Conservation (phyloP, 2,329 filamentous ascomycete genomes). For the Magnaporthiopsis poae region DNA sequence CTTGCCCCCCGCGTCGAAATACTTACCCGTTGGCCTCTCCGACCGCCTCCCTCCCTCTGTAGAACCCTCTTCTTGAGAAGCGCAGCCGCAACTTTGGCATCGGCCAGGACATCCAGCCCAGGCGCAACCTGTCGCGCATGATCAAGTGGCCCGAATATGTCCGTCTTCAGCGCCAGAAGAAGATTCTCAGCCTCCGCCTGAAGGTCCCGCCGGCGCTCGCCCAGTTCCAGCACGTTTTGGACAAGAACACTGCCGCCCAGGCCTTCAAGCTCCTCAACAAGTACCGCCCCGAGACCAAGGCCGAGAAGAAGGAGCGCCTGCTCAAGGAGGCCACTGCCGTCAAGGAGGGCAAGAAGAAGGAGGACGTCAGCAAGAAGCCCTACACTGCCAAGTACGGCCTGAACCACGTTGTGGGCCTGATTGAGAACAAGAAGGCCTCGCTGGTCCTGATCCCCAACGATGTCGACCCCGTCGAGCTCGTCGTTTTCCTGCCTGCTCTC, state of each 20-base stretch:
- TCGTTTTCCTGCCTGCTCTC: conserved; percentile 96
- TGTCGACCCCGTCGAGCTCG: conserved; percentile 98
- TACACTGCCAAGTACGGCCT: conserved; percentile 99
- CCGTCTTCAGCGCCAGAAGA: conserved; percentile 83
- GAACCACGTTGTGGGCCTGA: conserved; percentile 95
- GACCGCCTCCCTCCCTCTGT: background rate
- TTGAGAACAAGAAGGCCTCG: conserved; percentile 99
- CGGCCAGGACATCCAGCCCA: conserved; percentile 96
- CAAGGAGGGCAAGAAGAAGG: conserved; percentile 99
- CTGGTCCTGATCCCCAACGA: conserved; percentile 98
- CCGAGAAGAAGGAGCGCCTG: conserved; percentile 99
- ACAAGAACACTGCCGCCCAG: conserved; percentile 93
- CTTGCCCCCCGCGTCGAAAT: background rate
- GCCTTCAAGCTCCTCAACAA: conserved; percentile 99
- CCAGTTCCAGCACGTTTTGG: conserved; percentile 95
- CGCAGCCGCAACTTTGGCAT: conserved; percentile 95
- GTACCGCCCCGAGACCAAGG: conserved; percentile 98
- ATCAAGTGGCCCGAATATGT: conserved; percentile 99
- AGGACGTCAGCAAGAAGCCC: conserved; percentile 99
- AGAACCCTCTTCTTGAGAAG: conserved; percentile 99
- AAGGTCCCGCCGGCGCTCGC: conserved; percentile 96
- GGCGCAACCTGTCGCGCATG: conserved; percentile 92
- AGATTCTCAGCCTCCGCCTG: conserved; percentile 96
- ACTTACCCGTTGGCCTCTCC: conserved; percentile 3
- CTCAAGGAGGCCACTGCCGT: conserved; percentile 96